A percentile compares a stretch with the other conserved stretches of the same genome.
These are phyloP conservation scores for Aspergillus fijiensis DNA, from an alignment of 2,329 filamentous ascomycete species.

Conservation along the genomic window DNA sequence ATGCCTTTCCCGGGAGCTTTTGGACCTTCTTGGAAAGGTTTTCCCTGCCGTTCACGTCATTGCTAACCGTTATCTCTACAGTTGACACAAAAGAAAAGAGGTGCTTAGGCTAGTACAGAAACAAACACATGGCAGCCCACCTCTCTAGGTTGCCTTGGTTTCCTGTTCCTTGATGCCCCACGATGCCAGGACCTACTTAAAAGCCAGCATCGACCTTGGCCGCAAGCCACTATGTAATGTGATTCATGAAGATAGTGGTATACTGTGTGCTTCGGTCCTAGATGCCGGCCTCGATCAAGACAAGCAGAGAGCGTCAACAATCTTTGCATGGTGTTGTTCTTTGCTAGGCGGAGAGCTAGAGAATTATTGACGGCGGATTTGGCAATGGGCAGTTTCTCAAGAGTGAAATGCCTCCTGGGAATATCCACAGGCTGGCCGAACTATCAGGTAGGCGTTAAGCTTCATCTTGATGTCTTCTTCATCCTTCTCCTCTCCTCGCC, in stretches of 20 bases:
- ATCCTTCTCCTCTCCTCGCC: neutral
- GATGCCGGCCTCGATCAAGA: neutral
- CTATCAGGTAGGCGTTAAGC: neutral
- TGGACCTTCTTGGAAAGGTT: neutral
- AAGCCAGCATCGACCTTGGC: neutral
- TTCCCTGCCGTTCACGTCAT: neutral
- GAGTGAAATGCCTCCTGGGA: no score
- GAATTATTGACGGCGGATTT: neutral
- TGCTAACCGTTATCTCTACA: constrained; percentile 15
- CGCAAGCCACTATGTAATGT: neutral
- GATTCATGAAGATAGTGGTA: neutral
- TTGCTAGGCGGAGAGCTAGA: neutral
- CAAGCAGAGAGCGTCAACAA: neutral
- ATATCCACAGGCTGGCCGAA: neutral
- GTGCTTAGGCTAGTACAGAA: constrained; percentile 7
- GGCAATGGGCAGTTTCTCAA: neutral
- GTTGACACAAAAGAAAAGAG: constrained; percentile 33
- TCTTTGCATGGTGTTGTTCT: neutral
- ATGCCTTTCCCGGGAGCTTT: neutral
- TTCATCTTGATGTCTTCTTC: neutral
- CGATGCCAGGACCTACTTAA: neutral
- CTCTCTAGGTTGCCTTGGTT: neutral
- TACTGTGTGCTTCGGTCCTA: neutral
- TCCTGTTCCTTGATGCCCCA: neutral
- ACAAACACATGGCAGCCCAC: constrained; percentile 2